These are phyloP conservation scores for Aspergillus avenaceus DNA, from an alignment of 495 filamentous ascomycete species.

Conservation along the genomic window DNA sequence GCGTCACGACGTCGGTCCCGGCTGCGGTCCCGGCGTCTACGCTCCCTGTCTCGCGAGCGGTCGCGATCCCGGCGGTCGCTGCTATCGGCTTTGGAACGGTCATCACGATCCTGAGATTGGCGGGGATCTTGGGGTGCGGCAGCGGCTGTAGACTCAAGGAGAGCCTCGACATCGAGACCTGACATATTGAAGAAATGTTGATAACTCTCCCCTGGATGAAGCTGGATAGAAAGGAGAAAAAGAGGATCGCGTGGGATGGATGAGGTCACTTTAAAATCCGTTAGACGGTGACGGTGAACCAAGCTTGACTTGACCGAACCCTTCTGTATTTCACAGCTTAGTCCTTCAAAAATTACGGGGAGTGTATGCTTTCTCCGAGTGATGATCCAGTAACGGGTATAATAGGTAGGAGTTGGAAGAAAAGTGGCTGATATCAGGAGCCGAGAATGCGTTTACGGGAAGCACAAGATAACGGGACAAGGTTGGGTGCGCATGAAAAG, in stretches of 20 bases:
- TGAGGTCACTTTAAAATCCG: conserved; percentile 43
- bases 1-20: conserved; percentile 48
- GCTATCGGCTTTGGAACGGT: conserved; percentile 53
- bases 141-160: conserved; percentile 84
- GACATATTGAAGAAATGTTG: conserved; percentile 58
- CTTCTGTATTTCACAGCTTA: conserved; percentile 27
- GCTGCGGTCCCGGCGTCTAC: conserved; percentile 57
- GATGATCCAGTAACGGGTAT: too few species aligned
- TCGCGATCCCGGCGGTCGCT: conserved; percentile 39
- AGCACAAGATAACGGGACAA: neutral
- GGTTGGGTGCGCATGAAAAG: conserved; percentile 2
- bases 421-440: neutral
- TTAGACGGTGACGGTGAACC: conserved; percentile 38
- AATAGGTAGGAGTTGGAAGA: too few species aligned
- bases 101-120: conserved; percentile 53
- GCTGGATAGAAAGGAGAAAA: conserved; percentile 17
- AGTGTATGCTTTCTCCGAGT: neutral
- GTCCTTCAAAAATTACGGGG: conserved; percentile 10
- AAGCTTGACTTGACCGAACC: conserved; percentile 33
- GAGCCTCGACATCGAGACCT: conserved; percentile 87
- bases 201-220: conserved; percentile 12
- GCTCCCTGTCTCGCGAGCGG: neutral
- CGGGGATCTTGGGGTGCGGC: conserved; percentile 49
- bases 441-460: neutral
- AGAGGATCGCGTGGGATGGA: conserved; percentile 27